A percentile compares a stretch with the other conserved stretches of the same genome.
phyloP scores from a whole-genome alignment of 495 filamentous ascomycete species.

The Aspergillus egyptiacus region DNA sequence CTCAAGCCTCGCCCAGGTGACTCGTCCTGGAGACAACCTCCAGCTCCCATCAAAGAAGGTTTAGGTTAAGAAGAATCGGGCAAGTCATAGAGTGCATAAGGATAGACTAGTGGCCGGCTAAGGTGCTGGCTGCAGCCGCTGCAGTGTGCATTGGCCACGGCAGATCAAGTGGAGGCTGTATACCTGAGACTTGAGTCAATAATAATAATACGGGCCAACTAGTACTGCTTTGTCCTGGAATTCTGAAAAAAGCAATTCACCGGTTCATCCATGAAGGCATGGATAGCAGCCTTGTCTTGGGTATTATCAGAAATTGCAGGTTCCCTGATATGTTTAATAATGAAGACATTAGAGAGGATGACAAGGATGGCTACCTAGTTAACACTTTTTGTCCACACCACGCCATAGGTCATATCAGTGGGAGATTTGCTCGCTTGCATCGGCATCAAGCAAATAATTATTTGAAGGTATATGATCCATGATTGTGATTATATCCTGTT shows the following conservation, averaged over 20 bases:
- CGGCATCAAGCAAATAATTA: neutral
- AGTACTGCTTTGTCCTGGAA: neutral
- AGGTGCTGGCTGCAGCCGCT: neutral
- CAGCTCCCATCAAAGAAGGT: neutral
- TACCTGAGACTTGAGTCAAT: constrained; percentile 1
- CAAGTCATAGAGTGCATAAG: neutral
- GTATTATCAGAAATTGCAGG: neutral
- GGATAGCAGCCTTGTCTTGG: neutral
- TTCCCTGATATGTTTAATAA: neutral
- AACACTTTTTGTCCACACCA: neutral
- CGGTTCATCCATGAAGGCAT: constrained; percentile 1
- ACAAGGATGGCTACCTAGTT: neutral
- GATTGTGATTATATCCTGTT: neutral
- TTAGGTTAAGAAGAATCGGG: neutral
- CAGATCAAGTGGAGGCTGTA: constrained; percentile 4
- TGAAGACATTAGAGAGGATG: neutral
- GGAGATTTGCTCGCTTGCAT: constrained; percentile 4
- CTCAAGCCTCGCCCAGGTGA: neutral
- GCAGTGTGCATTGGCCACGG: constrained; percentile 5
- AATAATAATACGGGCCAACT: neutral
- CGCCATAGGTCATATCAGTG: neutral
- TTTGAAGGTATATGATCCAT: neutral
- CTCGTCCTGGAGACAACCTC: neutral
- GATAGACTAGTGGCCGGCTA: no score
- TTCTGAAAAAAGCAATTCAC: neutral